Base-by-base conservation (phyloP, 148 eudicot genomes). In the Euryodendron excelsum region DNA sequence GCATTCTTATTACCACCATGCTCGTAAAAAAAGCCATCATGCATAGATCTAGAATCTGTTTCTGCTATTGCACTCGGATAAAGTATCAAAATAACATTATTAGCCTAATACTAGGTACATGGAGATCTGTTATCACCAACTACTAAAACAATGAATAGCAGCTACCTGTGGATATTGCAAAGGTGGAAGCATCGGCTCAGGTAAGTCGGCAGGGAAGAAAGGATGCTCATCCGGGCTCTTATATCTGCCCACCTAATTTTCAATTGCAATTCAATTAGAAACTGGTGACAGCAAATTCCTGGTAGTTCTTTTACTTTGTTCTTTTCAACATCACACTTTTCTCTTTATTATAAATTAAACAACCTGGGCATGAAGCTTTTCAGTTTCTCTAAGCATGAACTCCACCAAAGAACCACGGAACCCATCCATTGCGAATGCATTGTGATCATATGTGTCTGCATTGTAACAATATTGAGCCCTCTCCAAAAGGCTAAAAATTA, bases 171-270 rank as follows among this genome's bases (percentile, higher is more conserved):
- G 91, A 64, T 88, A 90, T 25, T 82, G 83, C 64, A 90, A 61
- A 74, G 91, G 93, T 50, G 93, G 93, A 80, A 90, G 84, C 64
- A 88, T 59, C 5, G 91, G 84, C 76, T 86, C 81, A 48, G 90
- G 91, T 73, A 90, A 85, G 37, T 67, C 84, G 7, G 80, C 78
- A 3, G 90, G 90, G 67, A 85, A 90, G 86, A 90, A 90, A 63
- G 91, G 88, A 84, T 90, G 90, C 73, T 90, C 91, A 80, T 90
- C 93, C 1, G 93, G 93, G 80, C 93, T 90, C 85, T 80, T 59
- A 70, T 90, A 90, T 73, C 93, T 82, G 65, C 93, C 93, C 59
- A 86, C 93, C 93, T 90, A 82, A 47, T 31, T 60, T 14, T 5
- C 31, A 62, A 76, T n/a, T 25, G 10, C 21, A 30, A 59, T 10